Base-by-base conservation (phyloP, 2,329 filamentous ascomycete species). In the Penicillium sp. region DNA sequence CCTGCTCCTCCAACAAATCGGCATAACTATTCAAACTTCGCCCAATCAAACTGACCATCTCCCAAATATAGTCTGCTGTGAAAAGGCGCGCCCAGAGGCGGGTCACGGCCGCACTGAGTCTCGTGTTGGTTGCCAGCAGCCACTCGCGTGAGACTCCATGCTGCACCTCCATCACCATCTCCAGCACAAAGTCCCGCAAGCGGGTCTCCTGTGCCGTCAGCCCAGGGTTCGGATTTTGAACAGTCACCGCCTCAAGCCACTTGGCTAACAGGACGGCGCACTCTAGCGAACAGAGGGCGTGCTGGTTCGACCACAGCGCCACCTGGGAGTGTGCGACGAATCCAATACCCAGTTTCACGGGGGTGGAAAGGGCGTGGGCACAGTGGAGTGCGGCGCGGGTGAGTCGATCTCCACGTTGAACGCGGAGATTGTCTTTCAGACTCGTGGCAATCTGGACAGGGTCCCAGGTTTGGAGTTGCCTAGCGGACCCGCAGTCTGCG, bases 281-380 rank as follows among this genome's bases (percentile, higher is more conserved):
- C 63, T 86, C 83, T 0, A 86, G 73, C 1, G 80, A 81, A 4
- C 81, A 83, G 0, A 85, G 73, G 0, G 82, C 82, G 54, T 85
- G 83, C n/a, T 84, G 76, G 2, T 84, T 82, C 4, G 81, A 83
- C 83, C 83, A 85, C 50, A 84, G 81, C 46, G 84, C 82, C 0
- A 82, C 81, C 52, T 85, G 82, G 16, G 81, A 85, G 16, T 81
- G 74, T 0, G 82, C 82, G 0, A 85, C 83, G 14, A 81, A 78
- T 53, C 83, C 81, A 16, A 86, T 79, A 0, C 83, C 83, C 0
- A 85, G 66, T 22, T 83, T 73, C 5, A 86, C 83, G 0, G 83
- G 83, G 0, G 85, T 84, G 50, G 82, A 84, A 0, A 85, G 72
- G 7, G 82, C 81, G 47, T 86, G 83, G 0, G 81, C 80, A 1